phyloP scores from a whole-genome alignment of 2,329 filamentous ascomycete genomes.

The Fusarium avenaceum region DNA sequence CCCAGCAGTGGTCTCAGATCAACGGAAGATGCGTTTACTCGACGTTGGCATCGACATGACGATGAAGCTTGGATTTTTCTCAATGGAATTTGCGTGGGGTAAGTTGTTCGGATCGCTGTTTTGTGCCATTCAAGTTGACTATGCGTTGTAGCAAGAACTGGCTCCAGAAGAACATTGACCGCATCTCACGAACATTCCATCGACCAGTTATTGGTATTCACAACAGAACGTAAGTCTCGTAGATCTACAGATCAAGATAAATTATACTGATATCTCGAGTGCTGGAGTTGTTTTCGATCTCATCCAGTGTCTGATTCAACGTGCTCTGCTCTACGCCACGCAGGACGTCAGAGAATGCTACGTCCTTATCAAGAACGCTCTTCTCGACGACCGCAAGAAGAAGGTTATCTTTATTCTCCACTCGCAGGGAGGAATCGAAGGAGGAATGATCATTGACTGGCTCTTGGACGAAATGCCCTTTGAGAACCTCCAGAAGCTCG shows the following conservation, averaged over 20 bases:
- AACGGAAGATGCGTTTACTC: conserved; percentile 8
- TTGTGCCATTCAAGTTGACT: not conserved
- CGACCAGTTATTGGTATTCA: conserved; percentile 30
- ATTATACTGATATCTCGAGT: not conserved
- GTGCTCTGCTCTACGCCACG: conserved; percentile 32
- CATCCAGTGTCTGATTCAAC: conserved; percentile 30
- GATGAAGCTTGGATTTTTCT: conserved; percentile 38
- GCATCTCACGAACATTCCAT: conserved; percentile 31
- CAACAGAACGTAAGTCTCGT: conserved; percentile 25
- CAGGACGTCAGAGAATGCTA: conserved; percentile 34
- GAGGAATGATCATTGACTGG: conserved; percentile 38
- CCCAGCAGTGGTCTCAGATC: conserved; percentile 23
- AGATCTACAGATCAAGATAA: rapidly evolving
- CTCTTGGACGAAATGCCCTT: conserved; percentile 34
- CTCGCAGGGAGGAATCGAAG: conserved; percentile 32
- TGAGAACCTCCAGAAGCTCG: conserved; percentile 29
- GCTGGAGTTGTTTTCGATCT: conserved; percentile 34
- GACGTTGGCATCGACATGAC: conserved; percentile 24
- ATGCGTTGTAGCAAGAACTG: conserved; percentile 13
- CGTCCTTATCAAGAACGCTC: conserved; percentile 32
- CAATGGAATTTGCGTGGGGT: conserved; percentile 38
- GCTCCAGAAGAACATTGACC: conserved; percentile 36
- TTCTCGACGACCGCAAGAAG: conserved; percentile 16
- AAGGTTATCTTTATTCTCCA: conserved; percentile 33
- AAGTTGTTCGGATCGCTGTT: not conserved